phyloP scores from a whole-genome alignment of 2,329 filamentous ascomycete genomes.

The Pseudogymnoascus sp. region DNA sequence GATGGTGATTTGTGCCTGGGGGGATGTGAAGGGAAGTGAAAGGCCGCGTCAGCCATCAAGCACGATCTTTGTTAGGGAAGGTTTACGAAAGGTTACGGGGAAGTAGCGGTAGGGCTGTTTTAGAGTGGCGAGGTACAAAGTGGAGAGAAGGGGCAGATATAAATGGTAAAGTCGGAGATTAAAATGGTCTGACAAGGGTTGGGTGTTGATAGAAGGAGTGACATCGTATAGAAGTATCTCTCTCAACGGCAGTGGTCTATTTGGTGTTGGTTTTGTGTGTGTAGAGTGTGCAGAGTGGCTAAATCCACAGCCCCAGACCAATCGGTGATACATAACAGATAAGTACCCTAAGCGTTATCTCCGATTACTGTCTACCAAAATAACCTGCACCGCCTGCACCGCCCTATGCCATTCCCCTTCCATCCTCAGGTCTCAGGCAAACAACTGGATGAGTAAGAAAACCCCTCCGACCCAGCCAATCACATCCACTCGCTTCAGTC shows the following conservation, averaged over 20 bases:
- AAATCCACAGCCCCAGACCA: background rate
- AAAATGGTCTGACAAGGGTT: background rate
- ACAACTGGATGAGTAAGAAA: background rate
- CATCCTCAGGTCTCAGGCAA: background rate
- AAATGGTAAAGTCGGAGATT: background rate
- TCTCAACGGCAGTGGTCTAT: background rate
- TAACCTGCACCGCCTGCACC: slow-evolving; percentile 8
- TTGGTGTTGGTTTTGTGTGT: background rate
- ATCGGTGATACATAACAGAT: background rate
- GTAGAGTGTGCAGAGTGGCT: background rate
- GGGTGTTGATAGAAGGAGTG: background rate
- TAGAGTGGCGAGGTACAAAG: slow-evolving; percentile 10
- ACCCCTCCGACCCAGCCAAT: background rate
- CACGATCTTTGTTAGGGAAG: background rate
- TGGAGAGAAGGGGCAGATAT: background rate
- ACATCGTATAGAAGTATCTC: background rate
- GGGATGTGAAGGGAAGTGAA: background rate
- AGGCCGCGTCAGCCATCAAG: slow-evolving; percentile 6
- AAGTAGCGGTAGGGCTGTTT: slow-evolving; percentile 7
- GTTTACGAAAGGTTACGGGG: background rate
- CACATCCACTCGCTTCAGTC: background rate
- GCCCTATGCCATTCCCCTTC: background rate
- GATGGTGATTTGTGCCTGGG: background rate
- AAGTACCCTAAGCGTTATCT: background rate
- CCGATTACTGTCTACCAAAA: background rate